phyloP scores from a whole-genome alignment of 2,329 filamentous ascomycete species.

The Aureobasidium melanogenum region DNA sequence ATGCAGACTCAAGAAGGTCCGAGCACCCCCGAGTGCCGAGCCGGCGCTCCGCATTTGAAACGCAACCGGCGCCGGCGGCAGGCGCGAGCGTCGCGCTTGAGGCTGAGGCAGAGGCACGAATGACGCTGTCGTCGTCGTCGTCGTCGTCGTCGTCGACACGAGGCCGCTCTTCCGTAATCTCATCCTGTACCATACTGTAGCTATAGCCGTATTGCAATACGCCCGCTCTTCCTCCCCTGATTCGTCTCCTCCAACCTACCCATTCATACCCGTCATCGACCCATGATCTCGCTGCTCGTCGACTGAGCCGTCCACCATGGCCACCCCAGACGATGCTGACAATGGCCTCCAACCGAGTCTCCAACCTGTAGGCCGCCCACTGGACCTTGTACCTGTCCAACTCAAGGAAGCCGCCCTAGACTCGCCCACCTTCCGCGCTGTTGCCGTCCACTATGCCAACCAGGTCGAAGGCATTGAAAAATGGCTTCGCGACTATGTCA shows the following conservation, averaged over 20 bases:
- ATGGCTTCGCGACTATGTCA: conserved; percentile 74
- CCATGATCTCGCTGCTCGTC: background rate
- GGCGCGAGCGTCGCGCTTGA: background rate
- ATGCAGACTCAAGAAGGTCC: background rate
- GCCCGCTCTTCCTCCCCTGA: background rate
- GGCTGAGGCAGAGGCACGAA: background rate
- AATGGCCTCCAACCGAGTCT: conserved; percentile 21
- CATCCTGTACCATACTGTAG: background rate
- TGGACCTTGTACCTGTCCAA: conserved; percentile 57
- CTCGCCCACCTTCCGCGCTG: conserved; percentile 88
- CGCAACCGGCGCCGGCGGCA: background rate
- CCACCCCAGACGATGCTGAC: background rate
- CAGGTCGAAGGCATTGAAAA: conserved; percentile 84
- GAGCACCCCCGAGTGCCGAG: background rate
- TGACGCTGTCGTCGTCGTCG: background rate
- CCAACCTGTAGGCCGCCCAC: conserved; percentile 31
- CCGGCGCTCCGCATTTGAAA: background rate
- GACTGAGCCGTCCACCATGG: background rate
- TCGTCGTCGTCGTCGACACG: background rate
- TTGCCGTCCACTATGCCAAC: conserved; percentile 76
- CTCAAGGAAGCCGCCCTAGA: conserved; percentile 94
- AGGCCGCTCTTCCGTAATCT: background rate
- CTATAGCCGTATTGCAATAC: background rate
- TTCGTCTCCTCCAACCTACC: background rate
- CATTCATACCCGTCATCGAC: background rate